Base-by-base conservation (phyloP, 805 yeast genomes). In the Saccharomycopsis lassenensis region DNA sequence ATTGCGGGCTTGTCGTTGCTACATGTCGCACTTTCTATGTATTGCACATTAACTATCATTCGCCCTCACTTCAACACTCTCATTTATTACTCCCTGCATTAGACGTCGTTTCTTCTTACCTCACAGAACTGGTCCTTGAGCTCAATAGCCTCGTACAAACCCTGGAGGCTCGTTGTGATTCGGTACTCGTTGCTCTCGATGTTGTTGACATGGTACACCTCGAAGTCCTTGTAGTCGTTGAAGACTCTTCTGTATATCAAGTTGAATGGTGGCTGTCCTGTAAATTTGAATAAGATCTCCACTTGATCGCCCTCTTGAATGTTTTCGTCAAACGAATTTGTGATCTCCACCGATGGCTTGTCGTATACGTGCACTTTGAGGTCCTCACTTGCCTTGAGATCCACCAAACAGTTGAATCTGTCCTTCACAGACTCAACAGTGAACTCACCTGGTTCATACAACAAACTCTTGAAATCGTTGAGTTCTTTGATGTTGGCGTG, bases 291-390 rank as follows among this genome's bases (percentile, higher is more conserved):
- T 2, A 69, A 69, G 32, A 91, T 74, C 52, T 86, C 95, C 1
- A 93, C 87, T 50, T 81, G 83, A 46, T 91, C 98, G 31, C 97
- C 98, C 52, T 85, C 94, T 50, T 86, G 94, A 29, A 91, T 82
- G 54, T 84, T 89, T 50, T 77, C 87, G 38, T 77, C 71, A 6
- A 77, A 59, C 12, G 71, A 61, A 39, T 74, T 48, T 78, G 82
- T 17, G 11, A 89, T 76, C 41, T 79, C 86, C 11, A 89, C 95
- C 0, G 94, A 77, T 19, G 83, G 83, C 24, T 71, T 61, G n/a
- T 66, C 70, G 45, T 73, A 80, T 15, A 75, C 58, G 0, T 46
- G 49, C 10, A 67, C 55, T 3, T 61, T 46, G 6, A 65, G 46
- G 12, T 49, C 55, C 17, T 42, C 40, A 5, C 27, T 39, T 10